phyloP scores from a whole-genome alignment of 371 early-diverging fungal genomes.

The Rhizopus stolonifer region DNA sequence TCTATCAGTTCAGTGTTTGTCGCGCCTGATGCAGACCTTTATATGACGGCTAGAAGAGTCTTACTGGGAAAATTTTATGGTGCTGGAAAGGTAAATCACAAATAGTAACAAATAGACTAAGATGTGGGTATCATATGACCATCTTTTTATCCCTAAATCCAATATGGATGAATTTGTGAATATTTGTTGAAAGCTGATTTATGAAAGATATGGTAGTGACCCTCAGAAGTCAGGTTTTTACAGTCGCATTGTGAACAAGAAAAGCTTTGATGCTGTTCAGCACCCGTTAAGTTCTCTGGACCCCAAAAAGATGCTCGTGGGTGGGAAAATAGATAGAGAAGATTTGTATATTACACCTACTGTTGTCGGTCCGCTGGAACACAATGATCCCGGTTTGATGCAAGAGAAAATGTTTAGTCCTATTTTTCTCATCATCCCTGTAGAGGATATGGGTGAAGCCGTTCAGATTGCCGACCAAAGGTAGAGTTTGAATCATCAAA shows the following conservation, averaged over 20 bases:
- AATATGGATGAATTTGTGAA: conserved; percentile 54
- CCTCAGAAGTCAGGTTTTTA: conserved; percentile 54
- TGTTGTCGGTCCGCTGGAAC: conserved; percentile 55
- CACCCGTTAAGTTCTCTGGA: conserved; percentile 48
- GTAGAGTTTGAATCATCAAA: conserved; percentile 23
- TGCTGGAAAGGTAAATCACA: too few species aligned
- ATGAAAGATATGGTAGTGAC: conserved; percentile 47
- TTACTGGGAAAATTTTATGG: conserved; percentile 69
- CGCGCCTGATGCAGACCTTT: conserved; percentile 67
- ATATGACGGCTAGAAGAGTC: conserved; percentile 68
- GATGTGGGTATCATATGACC: conserved; percentile 89
- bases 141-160: conserved; percentile 68
- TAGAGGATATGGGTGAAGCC: conserved; percentile 73
- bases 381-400: conserved; percentile 60
- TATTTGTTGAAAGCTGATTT: conserved; percentile 42
- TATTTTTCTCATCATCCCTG: conserved; percentile 79
- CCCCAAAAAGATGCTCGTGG: conserved; percentile 46
- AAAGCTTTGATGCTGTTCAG: conserved; percentile 69
- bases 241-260: conserved; percentile 68
- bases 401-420: conserved; percentile 84
- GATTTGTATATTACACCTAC: conserved; percentile 71
- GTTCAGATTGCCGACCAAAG: conserved; percentile 69
- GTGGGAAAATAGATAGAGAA: conserved; percentile 55
- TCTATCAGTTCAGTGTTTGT: conserved; percentile 69
- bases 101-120: conserved; percentile 79